Conservation (phyloP, 139 green algal species). For the Zygnema cylindricum region DNA sequence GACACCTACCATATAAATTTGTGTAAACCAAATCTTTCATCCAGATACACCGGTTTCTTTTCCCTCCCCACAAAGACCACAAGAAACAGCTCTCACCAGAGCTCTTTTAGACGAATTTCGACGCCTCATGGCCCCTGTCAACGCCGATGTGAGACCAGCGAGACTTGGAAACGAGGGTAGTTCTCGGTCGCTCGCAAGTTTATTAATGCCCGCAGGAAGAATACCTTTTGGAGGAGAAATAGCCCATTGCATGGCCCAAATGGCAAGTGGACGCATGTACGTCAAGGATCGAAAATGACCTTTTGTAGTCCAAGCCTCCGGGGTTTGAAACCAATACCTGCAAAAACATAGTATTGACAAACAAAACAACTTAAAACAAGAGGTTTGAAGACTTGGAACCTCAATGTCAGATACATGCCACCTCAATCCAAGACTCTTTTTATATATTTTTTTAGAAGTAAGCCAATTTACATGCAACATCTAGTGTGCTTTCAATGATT, state of each 20-base stretch:
- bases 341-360: background rate
- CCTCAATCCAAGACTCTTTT: no score
- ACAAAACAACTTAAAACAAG: no score
- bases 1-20: no score
- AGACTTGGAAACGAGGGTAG: background rate
- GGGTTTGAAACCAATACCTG: slow-evolving; percentile 64
- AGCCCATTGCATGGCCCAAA: slow-evolving; percentile 62
- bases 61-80: background rate
- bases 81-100: background rate
- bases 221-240: background rate
- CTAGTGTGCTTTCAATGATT: no score
- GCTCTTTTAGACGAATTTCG: background rate
- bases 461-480: no score
- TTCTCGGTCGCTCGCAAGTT: background rate
- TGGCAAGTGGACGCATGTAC: slow-evolving; percentile 63
- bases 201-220: background rate
- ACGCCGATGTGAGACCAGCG: background rate
- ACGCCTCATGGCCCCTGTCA: background rate
- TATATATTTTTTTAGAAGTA: no score
- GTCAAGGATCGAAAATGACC: slow-evolving; percentile 58
- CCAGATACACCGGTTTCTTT: no score
- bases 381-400: no score
- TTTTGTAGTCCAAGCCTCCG: slow-evolving; percentile 55
- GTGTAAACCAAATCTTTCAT: no score
- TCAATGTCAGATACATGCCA: no score